Percentiles rank a stretch among this genome's conserved stretches.
phyloP scores from a whole-genome alignment of 208 protist species.

The Leishmania major region DNA sequence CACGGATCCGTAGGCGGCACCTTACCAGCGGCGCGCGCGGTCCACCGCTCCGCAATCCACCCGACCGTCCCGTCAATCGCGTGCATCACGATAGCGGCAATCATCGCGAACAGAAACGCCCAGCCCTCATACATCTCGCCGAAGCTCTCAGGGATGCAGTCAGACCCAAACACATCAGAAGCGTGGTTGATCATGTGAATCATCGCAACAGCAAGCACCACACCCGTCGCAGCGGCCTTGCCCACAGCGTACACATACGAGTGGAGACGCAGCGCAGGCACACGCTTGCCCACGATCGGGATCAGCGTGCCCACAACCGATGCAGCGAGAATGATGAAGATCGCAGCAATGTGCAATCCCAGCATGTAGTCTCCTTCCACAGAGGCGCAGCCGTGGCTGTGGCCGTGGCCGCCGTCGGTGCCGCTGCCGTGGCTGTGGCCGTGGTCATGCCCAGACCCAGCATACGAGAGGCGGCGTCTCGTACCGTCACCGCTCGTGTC shows the following conservation, averaged over 20 bases:
- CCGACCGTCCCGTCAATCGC: constrained; percentile 43
- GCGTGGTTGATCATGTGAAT: constrained; percentile 58
- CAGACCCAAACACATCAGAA: constrained; percentile 4
- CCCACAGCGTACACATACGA: constrained; percentile 51
- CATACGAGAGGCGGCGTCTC: neutral
- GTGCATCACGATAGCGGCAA: constrained; percentile 64
- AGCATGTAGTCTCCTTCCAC: constrained; percentile 43
- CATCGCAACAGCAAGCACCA: constrained; percentile 55
- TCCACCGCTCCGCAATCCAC: constrained; percentile 23
- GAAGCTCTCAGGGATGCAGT: constrained; percentile 51
- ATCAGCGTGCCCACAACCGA: constrained; percentile 57
- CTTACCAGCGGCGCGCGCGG: neutral
- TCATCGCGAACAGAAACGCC: constrained; percentile 57
- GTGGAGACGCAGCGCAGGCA: constrained; percentile 35
- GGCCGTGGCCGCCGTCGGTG: neutral
- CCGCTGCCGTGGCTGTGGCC: neutral
- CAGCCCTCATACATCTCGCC: constrained; percentile 47
- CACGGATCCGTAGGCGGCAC: neutral
- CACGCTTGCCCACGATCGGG: constrained; percentile 53
- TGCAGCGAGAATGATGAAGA: constrained; percentile 67
- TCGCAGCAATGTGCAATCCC: constrained; percentile 57
- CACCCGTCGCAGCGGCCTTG: constrained; percentile 56
- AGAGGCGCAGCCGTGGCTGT: constrained; percentile 23
- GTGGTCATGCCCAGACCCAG: neutral
- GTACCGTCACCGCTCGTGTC: neutral